phyloP scores from a whole-genome alignment of 2,329 filamentous ascomycete species.

The Ustilaginoidea virens region DNA sequence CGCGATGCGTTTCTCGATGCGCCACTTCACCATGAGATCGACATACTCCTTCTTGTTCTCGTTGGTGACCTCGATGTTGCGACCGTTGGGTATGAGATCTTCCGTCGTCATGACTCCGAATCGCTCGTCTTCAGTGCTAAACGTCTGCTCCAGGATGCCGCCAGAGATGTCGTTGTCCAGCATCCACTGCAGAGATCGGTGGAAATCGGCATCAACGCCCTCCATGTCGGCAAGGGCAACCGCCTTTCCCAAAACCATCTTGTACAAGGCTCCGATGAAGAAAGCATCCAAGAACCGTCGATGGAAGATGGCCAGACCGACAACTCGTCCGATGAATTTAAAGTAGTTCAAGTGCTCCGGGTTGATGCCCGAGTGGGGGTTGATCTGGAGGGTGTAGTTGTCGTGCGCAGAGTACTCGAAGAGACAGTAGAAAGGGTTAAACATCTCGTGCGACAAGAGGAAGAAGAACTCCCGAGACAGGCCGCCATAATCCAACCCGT shows the following conservation, averaged over 20 bases:
- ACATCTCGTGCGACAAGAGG: slow-evolving; percentile 98
- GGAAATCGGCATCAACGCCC: slow-evolving; percentile 95
- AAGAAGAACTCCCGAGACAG: slow-evolving; percentile 99
- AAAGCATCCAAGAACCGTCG: slow-evolving; percentile 94
- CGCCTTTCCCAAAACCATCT: slow-evolving; percentile 94
- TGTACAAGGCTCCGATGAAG: slow-evolving; percentile 98
- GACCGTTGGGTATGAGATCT: slow-evolving; percentile 79
- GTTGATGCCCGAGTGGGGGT: slow-evolving; percentile 97
- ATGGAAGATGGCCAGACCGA: slow-evolving; percentile 95
- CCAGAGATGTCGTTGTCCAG: slow-evolving; percentile 91
- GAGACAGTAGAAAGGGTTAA: slow-evolving; percentile 98
- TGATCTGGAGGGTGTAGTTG: slow-evolving; percentile 99
- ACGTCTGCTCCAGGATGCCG: slow-evolving; percentile 86
- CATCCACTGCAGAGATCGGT: slow-evolving; percentile 93
- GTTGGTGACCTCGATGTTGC: slow-evolving; percentile 90
- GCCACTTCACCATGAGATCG: slow-evolving; percentile 97
- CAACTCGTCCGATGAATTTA: slow-evolving; percentile 97
- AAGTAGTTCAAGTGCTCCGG: slow-evolving; percentile 99
- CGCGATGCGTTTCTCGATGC: slow-evolving; percentile 94
- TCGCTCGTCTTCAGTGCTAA: slow-evolving; percentile 91
- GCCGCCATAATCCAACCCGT: slow-evolving; percentile 94
- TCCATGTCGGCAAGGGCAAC: slow-evolving; percentile 93
- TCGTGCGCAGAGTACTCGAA: slow-evolving; percentile 99
- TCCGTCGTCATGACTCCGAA: slow-evolving; percentile 92
- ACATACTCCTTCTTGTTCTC: slow-evolving; percentile 99